Evolutionary conservation across 2,329 filamentous ascomycete species (phyloP), one percentile per base, ranked within the genome.

Genomic region (Zymoseptoria pseudotritici): DNA sequence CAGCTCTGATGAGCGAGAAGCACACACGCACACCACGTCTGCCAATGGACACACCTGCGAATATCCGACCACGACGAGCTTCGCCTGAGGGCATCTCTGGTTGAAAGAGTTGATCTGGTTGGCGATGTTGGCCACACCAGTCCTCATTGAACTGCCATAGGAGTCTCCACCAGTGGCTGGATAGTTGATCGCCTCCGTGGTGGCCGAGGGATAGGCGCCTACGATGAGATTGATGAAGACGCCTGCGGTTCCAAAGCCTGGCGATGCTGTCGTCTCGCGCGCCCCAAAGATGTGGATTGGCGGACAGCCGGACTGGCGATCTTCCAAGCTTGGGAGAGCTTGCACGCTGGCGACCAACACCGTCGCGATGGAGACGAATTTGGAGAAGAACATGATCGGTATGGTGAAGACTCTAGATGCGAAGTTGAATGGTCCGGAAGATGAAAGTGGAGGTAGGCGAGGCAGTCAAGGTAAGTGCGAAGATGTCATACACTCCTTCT

Each of bases 1-100:
- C 58, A 62, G 57, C 56, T 82, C 82, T 75, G 85, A 83, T 7
- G 82, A 85, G 70, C 86, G 86, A 42, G 83, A 84, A 50, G 86
- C 81, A 46, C 86, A 72, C 6, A 86, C 81, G 42, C 86, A 72
- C 6, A 86, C 81, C 49, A n/a, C 7, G 3, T 24, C 2, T 52
- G 17, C 17, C 36, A 11, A 86, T 75, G 67, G 83, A 55, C 61
- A 50, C 56, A 65, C 67, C 64, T 70, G 69, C 31, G 66, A 68
- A 56, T 70, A 70, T 13, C 67, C 69, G 51, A 67, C 59, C 19
- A 70, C 57, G 22, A 70, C 69, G 9, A 70, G 58, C 61, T 68
- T 64, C 4, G 66, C 61, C 22, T 56, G 60, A 4, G 69, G 67
- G 53, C 67, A 70, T 52, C 61, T 64, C 10, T 60, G 42, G 53